Percentiles rank a stretch among this genome's conserved stretches.
These are phyloP conservation scores for Achlya hypogyna DNA, from an alignment of 352 stramenopile species.

Conservation along the genomic window DNA sequence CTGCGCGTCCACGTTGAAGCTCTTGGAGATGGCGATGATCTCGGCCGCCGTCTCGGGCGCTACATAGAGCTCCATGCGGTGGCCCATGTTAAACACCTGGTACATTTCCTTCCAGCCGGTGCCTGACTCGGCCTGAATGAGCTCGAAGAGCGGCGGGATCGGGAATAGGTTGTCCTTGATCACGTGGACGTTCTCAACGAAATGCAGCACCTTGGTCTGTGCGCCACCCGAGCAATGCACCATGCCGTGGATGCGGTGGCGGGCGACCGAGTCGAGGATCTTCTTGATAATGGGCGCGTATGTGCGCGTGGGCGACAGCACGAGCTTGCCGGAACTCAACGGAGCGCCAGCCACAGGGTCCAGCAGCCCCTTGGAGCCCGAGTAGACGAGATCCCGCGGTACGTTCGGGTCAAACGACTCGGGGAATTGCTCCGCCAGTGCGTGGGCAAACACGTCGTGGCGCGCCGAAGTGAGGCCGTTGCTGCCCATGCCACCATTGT, in stretches of 20 bases:
- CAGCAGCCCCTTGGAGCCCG: slow-evolving; percentile 23
- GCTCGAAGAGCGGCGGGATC: slow-evolving; percentile 24
- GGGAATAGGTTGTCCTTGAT: slow-evolving; percentile 32
- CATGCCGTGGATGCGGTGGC: slow-evolving; percentile 24
- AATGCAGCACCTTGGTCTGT: slow-evolving; percentile 32
- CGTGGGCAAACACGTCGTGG: slow-evolving; percentile 30
- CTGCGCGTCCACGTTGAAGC: slow-evolving; percentile 23
- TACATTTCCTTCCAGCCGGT: slow-evolving; percentile 32
- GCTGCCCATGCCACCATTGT: slow-evolving; percentile 33
- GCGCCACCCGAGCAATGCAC: slow-evolving; percentile 30
- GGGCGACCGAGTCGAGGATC: slow-evolving; percentile 22
- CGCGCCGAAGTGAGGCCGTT: slow-evolving; percentile 30
- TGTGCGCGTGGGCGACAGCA: slow-evolving; percentile 30
- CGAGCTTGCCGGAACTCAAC: slow-evolving; percentile 28
- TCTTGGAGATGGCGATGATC: slow-evolving; percentile 26
- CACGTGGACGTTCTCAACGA: slow-evolving; percentile 25
- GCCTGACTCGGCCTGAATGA: slow-evolving; percentile 25
- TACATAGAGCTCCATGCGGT: slow-evolving; percentile 31
- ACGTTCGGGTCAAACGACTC: slow-evolving; percentile 27
- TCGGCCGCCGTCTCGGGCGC: slow-evolving; percentile 16
- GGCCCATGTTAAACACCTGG: slow-evolving; percentile 35
- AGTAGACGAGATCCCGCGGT: slow-evolving; percentile 26
- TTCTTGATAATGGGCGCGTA: slow-evolving; percentile 31
- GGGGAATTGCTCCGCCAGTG: slow-evolving; percentile 23
- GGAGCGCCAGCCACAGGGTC: slow-evolving; percentile 19